Conservation (phyloP, 345 rosid genomes). For the Brassica carinata region DNA sequence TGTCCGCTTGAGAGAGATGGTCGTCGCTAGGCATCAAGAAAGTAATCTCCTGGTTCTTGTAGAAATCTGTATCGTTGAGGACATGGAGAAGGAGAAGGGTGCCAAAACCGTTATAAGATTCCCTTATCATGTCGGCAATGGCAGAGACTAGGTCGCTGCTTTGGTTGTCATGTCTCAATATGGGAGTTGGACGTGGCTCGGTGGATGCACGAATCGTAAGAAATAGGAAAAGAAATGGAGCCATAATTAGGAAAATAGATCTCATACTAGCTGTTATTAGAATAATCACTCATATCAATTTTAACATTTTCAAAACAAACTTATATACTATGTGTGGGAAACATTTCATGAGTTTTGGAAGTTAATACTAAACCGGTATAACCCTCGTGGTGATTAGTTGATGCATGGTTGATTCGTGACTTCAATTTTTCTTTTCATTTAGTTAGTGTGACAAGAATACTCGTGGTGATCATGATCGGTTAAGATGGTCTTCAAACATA, state of each 20-base stretch:
- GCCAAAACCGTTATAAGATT: slow-evolving; percentile 41
- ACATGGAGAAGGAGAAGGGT: slow-evolving; percentile 40
- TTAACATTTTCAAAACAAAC: background rate
- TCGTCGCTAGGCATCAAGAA: slow-evolving; percentile 44
- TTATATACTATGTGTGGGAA: slow-evolving; percentile 12
- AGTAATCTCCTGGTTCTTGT: slow-evolving; percentile 34
- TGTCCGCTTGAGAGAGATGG: slow-evolving; percentile 36
- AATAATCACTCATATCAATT: background rate
- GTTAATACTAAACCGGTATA: slow-evolving; percentile 20
- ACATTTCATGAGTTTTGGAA: slow-evolving; percentile 11
- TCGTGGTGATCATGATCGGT: background rate
- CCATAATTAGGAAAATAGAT: background rate
- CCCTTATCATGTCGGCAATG: slow-evolving; percentile 38
- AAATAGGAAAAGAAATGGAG: slow-evolving; percentile 7
- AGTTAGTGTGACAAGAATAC: slow-evolving; percentile 25
- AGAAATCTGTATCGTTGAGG: slow-evolving; percentile 36
- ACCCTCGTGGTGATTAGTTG: slow-evolving; percentile 33
- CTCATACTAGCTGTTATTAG: slow-evolving; percentile 8
- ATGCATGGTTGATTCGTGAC: slow-evolving; percentile 34
- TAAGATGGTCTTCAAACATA: background rate
- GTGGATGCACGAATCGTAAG: slow-evolving; percentile 16
- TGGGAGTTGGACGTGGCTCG: slow-evolving; percentile 27
- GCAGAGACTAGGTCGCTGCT: slow-evolving; percentile 33
- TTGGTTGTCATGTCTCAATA: slow-evolving; percentile 41
- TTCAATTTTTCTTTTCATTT: slow-evolving; percentile 5